These are phyloP conservation scores for Blastobotrys malaysiensis DNA, from an alignment of 1,139 yeast genomes.

Conservation along the genomic window DNA sequence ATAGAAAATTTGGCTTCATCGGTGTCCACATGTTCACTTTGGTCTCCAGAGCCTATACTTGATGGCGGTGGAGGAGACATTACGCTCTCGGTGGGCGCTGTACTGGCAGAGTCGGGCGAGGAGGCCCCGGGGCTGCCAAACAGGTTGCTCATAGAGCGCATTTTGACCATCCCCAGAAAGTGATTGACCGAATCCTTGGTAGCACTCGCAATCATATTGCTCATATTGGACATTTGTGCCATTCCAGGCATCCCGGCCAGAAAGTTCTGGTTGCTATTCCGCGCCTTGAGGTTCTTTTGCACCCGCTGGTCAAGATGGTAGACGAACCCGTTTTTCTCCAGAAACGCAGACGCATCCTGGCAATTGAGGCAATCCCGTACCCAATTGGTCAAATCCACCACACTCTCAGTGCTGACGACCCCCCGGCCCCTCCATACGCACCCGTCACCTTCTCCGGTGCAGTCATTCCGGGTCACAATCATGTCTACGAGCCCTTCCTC, in stretches of 20 bases:
- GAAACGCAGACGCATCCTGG: constrained; percentile 22
- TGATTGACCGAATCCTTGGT: constrained; percentile 25
- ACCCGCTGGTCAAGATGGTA: constrained; percentile 19
- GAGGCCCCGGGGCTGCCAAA: background rate
- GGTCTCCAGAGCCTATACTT: background rate
- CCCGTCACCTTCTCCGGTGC: constrained; percentile 21
- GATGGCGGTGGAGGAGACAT: too few species aligned
- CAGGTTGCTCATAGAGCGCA: constrained; percentile 10
- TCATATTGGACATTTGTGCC: background rate
- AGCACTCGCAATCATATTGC: constrained; percentile 11
- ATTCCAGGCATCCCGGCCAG: background rate
- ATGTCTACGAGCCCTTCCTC: constrained; percentile 18
- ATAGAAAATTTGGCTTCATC: constrained; percentile 4
- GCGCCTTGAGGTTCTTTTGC: background rate
- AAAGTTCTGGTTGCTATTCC: background rate
- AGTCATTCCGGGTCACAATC: constrained; percentile 19
- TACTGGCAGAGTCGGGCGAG: background rate
- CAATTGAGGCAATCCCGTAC: constrained; percentile 24
- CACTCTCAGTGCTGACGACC: constrained; percentile 13
- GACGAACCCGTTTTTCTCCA: constrained; percentile 27
- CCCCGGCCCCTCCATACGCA: constrained; percentile 24
- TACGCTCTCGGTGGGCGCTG: constrained; percentile 2
- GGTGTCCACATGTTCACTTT: background rate
- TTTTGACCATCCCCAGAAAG: constrained; percentile 19
- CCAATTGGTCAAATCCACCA: constrained; percentile 27